Base-by-base conservation (phyloP, 2,329 filamentous ascomycete species). In the Diaporthe destruens region DNA sequence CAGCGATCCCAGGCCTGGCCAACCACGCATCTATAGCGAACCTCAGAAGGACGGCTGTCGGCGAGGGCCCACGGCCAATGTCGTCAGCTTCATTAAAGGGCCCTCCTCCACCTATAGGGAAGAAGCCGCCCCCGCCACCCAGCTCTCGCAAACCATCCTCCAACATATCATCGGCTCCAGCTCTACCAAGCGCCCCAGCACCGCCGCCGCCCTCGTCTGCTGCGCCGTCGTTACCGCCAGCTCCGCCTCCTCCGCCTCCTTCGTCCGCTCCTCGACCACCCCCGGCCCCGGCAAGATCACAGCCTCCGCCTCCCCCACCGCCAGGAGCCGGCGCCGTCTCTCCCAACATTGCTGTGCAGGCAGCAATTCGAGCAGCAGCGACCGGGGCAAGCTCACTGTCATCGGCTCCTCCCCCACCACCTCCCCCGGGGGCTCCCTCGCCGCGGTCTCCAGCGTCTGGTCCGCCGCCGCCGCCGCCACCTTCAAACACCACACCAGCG, bases 31-130 rank as follows among this genome's bases (percentile, higher is more conserved):
- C 88, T 6, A 86, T 91, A 77, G 87, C 89, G 39, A 88, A 88
- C 75, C 82, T 93, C 55, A 86, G 90, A 76, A 93, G 91, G 81
- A 84, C 85, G 54, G 85, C 85, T 56, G 83, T 82, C 65, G 85
- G 82, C 75, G 85, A 85, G 69, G 79, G 79, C 0, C 84, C 84
- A 54, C 85, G 93, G 75, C 90, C 93, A 2, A 81, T 86, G 8
- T 92, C 92, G 20, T 87, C 90, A 25, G 84, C 86, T 32, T 91
- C 90, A 47, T 84, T 87, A 76, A 84, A 89, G 78, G 92, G 91
- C 71, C 94, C 94, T 47, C 94, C 94, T 39, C 93, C 93, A 16
- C 92, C 92, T 7, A 87, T 94, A 77, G 93, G 92, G 73, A 95
- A 94, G 85, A 95, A 95, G 79, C 89, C 89, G 47, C 90, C 91